Percentiles rank a stretch among this genome's conserved stretches.
Conservation (phyloP, 164 flowering plant species). For the Berberis vulgaris region DNA sequence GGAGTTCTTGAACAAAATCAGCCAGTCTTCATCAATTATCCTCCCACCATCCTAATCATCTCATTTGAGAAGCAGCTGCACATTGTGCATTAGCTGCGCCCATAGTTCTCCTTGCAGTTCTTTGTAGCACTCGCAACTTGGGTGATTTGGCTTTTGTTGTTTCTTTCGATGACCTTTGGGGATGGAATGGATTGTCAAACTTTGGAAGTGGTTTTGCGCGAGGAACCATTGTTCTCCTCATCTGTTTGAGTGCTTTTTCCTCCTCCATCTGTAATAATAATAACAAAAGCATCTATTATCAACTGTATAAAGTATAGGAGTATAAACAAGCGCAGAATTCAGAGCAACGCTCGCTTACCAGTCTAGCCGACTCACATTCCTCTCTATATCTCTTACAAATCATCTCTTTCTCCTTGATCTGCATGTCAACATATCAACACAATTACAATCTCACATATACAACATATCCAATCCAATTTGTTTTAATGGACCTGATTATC, state of each 20-base stretch:
- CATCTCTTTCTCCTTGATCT: constrained; percentile 82
- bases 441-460: neutral
- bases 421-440: constrained; percentile 5
- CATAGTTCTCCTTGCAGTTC: constrained; percentile 36
- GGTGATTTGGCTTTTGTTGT: constrained; percentile 80
- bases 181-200: constrained; percentile 72
- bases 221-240: constrained; percentile 86
- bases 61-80: constrained; percentile 47
- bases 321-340: neutral
- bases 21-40: constrained; percentile 12
- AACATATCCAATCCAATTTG: too few relatives aligned
- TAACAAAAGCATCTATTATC: too few relatives aligned
- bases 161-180: constrained; percentile 68
- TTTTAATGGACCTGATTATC: too few relatives aligned
- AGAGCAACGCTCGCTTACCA: constrained; percentile 35
- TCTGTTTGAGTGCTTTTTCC: constrained; percentile 84
- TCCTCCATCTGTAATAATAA: constrained; percentile 62
- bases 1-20: constrained; percentile 22
- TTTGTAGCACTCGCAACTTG: constrained; percentile 35
- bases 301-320: neutral
- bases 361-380: constrained; percentile 65
- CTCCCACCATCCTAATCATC: constrained; percentile 24
- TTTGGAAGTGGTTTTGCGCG: constrained; percentile 90
- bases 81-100: constrained; percentile 20
- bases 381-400: constrained; percentile 86